These are phyloP conservation scores for Backusella luteola DNA, from an alignment of 192 early-diverging fungal species.

Conservation along the genomic window DNA sequence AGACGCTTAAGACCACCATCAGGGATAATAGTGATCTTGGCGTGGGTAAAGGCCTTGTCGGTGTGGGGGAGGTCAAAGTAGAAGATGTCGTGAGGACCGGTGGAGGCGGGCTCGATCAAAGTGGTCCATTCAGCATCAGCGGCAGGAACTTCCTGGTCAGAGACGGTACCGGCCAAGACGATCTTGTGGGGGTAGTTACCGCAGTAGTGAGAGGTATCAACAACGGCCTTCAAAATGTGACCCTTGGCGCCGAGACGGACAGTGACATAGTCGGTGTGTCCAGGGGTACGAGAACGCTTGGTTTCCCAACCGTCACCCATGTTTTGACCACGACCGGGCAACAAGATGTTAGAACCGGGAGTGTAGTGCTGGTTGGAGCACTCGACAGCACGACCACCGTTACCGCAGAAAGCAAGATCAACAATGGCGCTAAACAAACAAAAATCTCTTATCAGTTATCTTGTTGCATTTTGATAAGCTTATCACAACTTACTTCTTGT, in stretches of 20 bases:
- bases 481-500: conserved; percentile 35
- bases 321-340: conserved; percentile 75
- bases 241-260: conserved; percentile 76
- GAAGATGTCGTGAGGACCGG: conserved; percentile 76
- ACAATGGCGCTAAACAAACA: conserved; percentile 43
- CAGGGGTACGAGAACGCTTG: conserved; percentile 72
- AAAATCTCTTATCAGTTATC: neutral
- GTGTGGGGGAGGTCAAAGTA: conserved; percentile 58
- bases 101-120: conserved; percentile 47
- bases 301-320: conserved; percentile 99
- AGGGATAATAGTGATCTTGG: conserved; percentile 81
- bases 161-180: conserved; percentile 55
- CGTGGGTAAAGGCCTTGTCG: conserved; percentile 59
- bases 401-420: conserved; percentile 68
- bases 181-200: conserved; percentile 87
- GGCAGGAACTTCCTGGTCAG: conserved; percentile 44
- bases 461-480: neutral
- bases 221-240: conserved; percentile 67
- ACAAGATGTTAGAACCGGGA: conserved; percentile 74
- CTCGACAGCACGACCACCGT: conserved; percentile 61
- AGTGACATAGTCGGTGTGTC: conserved; percentile 74
- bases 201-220: conserved; percentile 89
- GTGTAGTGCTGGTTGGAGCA: conserved; percentile 87
- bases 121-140: conserved; percentile 57
- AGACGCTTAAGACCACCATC: conserved; percentile 89